Conservation (phyloP, 192 early-diverging fungal genomes). For the Coemansia aciculifera region DNA sequence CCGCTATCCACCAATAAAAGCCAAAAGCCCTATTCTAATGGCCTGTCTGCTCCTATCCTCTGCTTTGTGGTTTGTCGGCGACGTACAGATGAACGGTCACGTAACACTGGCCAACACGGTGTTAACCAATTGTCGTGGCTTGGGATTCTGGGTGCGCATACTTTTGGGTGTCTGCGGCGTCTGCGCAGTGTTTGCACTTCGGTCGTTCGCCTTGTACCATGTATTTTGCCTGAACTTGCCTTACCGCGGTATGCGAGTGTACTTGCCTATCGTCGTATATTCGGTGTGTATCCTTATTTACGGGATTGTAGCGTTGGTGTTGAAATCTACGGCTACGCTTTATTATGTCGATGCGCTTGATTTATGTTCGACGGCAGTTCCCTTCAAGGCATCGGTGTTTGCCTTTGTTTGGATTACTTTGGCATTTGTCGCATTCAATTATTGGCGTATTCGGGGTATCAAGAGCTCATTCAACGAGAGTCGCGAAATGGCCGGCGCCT, state of each 20-base stretch:
- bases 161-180: constrained; percentile 35
- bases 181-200: constrained; percentile 27
- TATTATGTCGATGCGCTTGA: constrained; percentile 19
- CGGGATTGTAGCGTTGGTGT: constrained; percentile 32
- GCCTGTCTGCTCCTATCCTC: constrained; percentile 18
- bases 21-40: constrained; percentile 55
- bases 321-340: constrained; percentile 18
- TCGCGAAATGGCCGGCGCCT: constrained; percentile 31
- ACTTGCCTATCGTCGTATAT: constrained; percentile 5
- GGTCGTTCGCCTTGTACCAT: background rate
- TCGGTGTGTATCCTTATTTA: constrained; percentile 19
- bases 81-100: constrained; percentile 50
- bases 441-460: constrained; percentile 47
- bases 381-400: constrained; percentile 41
- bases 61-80: constrained; percentile 53
- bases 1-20: constrained; percentile 53
- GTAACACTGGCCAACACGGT: constrained; percentile 25
- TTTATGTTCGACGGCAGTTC: constrained; percentile 29
- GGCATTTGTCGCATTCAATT: constrained; percentile 20
- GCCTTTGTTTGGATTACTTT: constrained; percentile 38
- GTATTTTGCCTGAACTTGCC: background rate
- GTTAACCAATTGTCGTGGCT: constrained; percentile 32
- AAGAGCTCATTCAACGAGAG: constrained; percentile 54
- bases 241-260: background rate
- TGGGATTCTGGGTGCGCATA: constrained; percentile 48